These are phyloP conservation scores for Wickerhamomyces sp. DNA, from an alignment of 1,139 yeast species.

Conservation along the genomic window DNA sequence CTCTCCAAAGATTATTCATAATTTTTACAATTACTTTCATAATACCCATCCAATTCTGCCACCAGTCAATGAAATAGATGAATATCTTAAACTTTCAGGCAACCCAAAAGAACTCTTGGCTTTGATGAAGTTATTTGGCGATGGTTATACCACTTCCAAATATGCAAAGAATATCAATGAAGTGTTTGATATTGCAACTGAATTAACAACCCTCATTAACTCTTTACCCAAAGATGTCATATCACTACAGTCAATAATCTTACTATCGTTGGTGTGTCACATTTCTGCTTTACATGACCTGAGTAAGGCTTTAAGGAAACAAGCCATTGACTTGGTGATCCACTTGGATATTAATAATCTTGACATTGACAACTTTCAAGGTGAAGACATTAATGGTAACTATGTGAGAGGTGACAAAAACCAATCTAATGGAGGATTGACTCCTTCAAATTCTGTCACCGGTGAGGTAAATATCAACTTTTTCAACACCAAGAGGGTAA, in stretches of 20 bases:
- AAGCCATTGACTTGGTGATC: slow-evolving; percentile 33
- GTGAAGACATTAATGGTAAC: slow-evolving; percentile 23
- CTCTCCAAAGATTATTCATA: slow-evolving; percentile 26
- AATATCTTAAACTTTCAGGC: slow-evolving; percentile 29
- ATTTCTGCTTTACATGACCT: slow-evolving; percentile 43
- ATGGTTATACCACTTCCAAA: slow-evolving; percentile 34
- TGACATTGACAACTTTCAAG: slow-evolving; percentile 24
- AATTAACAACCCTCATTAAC: slow-evolving; percentile 32
- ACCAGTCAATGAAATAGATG: slow-evolving; percentile 28
- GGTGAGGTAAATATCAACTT: slow-evolving; percentile 23
- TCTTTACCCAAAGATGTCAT: slow-evolving; percentile 35
- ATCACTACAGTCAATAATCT: slow-evolving; percentile 36
- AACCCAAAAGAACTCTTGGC: slow-evolving; percentile 36
- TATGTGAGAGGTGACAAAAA: neutral
- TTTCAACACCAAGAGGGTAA: slow-evolving; percentile 24
- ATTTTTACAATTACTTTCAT: slow-evolving; percentile 37
- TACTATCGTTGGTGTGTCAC: slow-evolving; percentile 39
- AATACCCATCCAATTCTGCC: slow-evolving; percentile 43
- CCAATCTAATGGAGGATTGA: neutral
- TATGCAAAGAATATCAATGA: slow-evolving; percentile 33
- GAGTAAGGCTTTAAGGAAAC: slow-evolving; percentile 35
- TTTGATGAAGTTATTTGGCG: slow-evolving; percentile 42
- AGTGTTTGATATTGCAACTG: slow-evolving; percentile 29
- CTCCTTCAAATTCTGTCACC: slow-evolving; percentile 11
- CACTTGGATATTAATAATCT: slow-evolving; percentile 33